These are phyloP conservation scores for Bisporella sp. DNA, from an alignment of 2,329 filamentous ascomycete genomes.

Conservation along the genomic window DNA sequence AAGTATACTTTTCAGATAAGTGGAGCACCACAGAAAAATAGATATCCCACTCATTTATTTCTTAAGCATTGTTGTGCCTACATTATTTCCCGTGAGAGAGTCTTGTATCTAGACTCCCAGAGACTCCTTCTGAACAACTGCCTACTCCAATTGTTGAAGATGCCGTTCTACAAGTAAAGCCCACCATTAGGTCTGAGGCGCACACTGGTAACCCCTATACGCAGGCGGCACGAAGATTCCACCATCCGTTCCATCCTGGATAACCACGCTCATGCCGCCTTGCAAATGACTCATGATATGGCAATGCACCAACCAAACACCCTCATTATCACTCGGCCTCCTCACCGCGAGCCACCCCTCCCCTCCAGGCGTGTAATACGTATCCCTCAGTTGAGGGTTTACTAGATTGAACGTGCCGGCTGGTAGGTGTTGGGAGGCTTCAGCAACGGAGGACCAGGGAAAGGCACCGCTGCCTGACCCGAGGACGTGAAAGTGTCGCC, in stretches of 20 bases:
- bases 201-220: background rate
- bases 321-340: background rate
- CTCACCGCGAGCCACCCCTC: background rate
- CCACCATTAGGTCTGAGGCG: no score
- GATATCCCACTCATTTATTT: no score
- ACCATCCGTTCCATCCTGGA: background rate
- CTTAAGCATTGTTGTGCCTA: no score
- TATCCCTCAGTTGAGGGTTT: background rate
- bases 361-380: background rate
- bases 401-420: background rate
- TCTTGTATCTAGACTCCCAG: no score
- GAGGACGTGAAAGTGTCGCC: background rate
- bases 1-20: no score
- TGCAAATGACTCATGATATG: background rate
- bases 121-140: no score
- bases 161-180: no score
- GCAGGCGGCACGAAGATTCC: background rate
- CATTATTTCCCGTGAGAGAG: no score
- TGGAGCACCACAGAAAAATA: no score
- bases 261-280: background rate
- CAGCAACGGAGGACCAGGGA: background rate
- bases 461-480: background rate
- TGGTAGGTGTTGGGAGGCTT: background rate
- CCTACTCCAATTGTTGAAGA: no score
- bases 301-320: background rate